phyloP scores from a whole-genome alignment of 2,329 filamentous ascomycete genomes.

The Capronia americana region DNA sequence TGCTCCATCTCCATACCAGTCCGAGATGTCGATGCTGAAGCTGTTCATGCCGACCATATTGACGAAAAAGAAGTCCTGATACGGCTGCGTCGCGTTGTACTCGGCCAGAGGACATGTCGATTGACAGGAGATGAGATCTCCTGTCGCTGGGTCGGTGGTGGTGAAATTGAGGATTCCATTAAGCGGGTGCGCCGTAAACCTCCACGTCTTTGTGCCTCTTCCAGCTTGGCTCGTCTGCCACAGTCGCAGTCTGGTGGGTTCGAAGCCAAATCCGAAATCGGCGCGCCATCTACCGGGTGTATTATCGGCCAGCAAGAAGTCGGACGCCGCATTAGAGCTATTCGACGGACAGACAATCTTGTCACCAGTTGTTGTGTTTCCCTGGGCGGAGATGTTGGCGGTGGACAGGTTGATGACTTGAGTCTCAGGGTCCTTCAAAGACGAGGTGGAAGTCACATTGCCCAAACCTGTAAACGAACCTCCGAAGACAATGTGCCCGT shows the following conservation, averaged over 20 bases:
- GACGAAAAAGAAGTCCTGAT: slow-evolving; percentile 91
- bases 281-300: slow-evolving; percentile 83
- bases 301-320: slow-evolving; percentile 79
- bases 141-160: slow-evolving; percentile 77
- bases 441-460: slow-evolving; percentile 57
- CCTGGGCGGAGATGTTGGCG: slow-evolving; percentile 71
- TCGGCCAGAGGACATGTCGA: slow-evolving; percentile 82
- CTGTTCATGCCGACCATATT: slow-evolving; percentile 85
- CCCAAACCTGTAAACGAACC: slow-evolving; percentile 87
- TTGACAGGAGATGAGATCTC: slow-evolving; percentile 74
- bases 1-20: slow-evolving; percentile 84
- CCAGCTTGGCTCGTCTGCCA: slow-evolving; percentile 86
- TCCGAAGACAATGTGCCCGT: slow-evolving; percentile 89
- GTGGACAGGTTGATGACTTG: slow-evolving; percentile 84
- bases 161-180: slow-evolving; percentile 96
- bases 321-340: slow-evolving; percentile 71
- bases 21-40: slow-evolving; percentile 84
- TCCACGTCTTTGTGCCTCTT: slow-evolving; percentile 85
- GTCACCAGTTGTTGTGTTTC: slow-evolving; percentile 59
- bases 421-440: slow-evolving; percentile 61
- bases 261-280: slow-evolving; percentile 80
- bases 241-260: slow-evolving; percentile 83
- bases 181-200: slow-evolving; percentile 82
- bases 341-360: slow-evolving; percentile 82
- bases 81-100: slow-evolving; percentile 64